Evolutionary conservation across 495 filamentous ascomycete species (phyloP).

Genomic region (Friedmanniomyces simplex): DNA sequence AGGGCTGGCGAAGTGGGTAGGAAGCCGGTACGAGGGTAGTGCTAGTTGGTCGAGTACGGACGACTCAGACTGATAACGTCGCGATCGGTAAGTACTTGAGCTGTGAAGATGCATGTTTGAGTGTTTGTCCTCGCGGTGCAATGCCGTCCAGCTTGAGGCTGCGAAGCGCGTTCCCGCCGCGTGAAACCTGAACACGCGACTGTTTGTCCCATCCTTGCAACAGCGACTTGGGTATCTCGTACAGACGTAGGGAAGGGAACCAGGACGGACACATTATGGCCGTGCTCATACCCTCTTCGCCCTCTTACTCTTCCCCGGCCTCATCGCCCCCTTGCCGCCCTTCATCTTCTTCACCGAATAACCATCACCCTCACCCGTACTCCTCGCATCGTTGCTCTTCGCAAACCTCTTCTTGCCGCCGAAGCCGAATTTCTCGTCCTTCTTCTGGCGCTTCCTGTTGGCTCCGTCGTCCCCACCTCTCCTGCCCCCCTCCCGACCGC

Average conservation of each 20-base stretch:
- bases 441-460: slow-evolving; percentile 73
- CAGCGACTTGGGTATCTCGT: neutral
- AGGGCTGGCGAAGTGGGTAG: too few relatives aligned
- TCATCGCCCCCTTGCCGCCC: slow-evolving; percentile 31
- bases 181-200: too few relatives aligned
- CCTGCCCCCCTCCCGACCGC: neutral
- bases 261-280: neutral
- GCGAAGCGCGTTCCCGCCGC: too few relatives aligned
- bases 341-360: slow-evolving; percentile 86
- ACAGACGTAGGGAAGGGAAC: neutral
- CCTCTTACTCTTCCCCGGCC: slow-evolving; percentile 56
- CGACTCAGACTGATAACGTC: too few relatives aligned
- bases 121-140: too few relatives aligned
- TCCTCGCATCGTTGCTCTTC: slow-evolving; percentile 80
- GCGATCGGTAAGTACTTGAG: too few relatives aligned
- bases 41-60: too few relatives aligned
- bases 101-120: too few relatives aligned
- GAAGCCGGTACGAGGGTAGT: too few relatives aligned
- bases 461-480: slow-evolving; percentile 12
- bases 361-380: slow-evolving; percentile 62
- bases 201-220: too few relatives aligned
- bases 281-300: slow-evolving; percentile 25
- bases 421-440: slow-evolving; percentile 84
- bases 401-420: slow-evolving; percentile 84
- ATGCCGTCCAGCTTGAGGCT: too few relatives aligned